Base-by-base conservation (phyloP, 2,329 filamentous ascomycete species). In the Pseudogymnoascus sp. region DNA sequence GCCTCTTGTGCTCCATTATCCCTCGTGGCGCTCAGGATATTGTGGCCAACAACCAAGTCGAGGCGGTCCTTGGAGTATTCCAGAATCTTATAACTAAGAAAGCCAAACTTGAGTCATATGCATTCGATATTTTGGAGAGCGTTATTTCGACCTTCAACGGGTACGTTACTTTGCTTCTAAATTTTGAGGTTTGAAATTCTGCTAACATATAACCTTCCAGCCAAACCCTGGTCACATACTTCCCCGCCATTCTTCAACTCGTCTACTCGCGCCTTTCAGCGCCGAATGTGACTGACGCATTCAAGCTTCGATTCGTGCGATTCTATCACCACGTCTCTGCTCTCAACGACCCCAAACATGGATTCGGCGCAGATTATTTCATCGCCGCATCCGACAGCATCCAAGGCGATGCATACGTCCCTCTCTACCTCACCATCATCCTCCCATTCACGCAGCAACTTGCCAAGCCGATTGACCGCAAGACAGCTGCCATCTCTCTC, bases 271-370 rank as follows among this genome's bases (percentile, higher is more conserved):
- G 87, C 38, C 77, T 90, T 11, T 70, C 64, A 81, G 80, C 77
- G 91, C 77, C 77, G 53, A 79, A 77, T 37, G 79, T 82, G 5
- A 80, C 93, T 0, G 93, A 97, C 70, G 89, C 86, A 56, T 89
- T 96, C 76, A 89, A 92, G 70, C 79, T 91, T 62, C 88, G 92
- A 62, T 97, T 99, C 74, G 89, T 93, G 62, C 88, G 92, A 36
- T 96, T 99, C 80, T 99, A 96, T 75, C 93, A 99, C 75, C 87
- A 97, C 66, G 84, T 97, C 62, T 91, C 90, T 31, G 90, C 92
- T n/a, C 60, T 63, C 34, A 69, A 69, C 31, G 66, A 85, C 42
- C 74, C 89, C 36, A 88, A 95, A 66, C 85, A 86, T 68, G 91
- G 92, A n/a, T 86, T 95, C 64, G 95, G 93, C 59, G 85, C 92